Evolutionary conservation across 2,329 filamentous ascomycete species (phyloP).

Genomic region (Xylariaceae sp.): DNA sequence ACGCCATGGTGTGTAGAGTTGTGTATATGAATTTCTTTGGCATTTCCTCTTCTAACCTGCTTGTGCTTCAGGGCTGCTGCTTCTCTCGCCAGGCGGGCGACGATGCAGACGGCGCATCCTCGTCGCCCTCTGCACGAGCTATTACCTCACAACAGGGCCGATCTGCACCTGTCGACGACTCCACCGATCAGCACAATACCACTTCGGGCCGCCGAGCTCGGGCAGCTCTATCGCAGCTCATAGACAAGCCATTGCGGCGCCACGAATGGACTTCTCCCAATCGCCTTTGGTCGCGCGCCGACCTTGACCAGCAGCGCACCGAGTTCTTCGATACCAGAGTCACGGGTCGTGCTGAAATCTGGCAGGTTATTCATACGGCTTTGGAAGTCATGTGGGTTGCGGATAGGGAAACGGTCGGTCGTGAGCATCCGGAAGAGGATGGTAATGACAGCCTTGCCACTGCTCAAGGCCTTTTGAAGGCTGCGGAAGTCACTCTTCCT

Average conservation of each 20-base stretch:
- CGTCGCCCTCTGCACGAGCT: constrained; percentile 48
- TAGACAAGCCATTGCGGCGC: constrained; percentile 62
- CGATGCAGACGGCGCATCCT: constrained; percentile 41
- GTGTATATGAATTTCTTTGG: background rate
- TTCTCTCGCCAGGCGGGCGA: constrained; percentile 48
- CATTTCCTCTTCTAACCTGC: constrained; percentile 3
- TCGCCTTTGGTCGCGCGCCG: constrained; percentile 62
- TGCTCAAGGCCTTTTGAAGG: constrained; percentile 76
- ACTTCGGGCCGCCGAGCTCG: constrained; percentile 29
- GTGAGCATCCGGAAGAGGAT: constrained; percentile 25
- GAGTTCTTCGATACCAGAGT: constrained; percentile 92
- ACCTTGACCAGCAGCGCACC: constrained; percentile 64
- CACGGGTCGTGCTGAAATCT: constrained; percentile 70
- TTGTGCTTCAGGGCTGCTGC: constrained; percentile 50
- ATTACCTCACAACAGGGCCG: constrained; percentile 42
- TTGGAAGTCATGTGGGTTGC: constrained; percentile 62
- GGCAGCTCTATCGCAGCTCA: constrained; percentile 55
- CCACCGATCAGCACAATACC: constrained; percentile 17
- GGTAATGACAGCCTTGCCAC: constrained; percentile 48
- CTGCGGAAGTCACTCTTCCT: constrained; percentile 69
- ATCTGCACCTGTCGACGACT: constrained; percentile 30
- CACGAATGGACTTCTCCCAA: constrained; percentile 61
- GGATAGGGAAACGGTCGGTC: constrained; percentile 29
- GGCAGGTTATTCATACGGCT: constrained; percentile 67
- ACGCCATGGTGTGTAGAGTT: constrained; percentile 14